These are phyloP conservation scores for Lycium barbarum DNA, from an alignment of 257 asterid species.

Conservation along the genomic window DNA sequence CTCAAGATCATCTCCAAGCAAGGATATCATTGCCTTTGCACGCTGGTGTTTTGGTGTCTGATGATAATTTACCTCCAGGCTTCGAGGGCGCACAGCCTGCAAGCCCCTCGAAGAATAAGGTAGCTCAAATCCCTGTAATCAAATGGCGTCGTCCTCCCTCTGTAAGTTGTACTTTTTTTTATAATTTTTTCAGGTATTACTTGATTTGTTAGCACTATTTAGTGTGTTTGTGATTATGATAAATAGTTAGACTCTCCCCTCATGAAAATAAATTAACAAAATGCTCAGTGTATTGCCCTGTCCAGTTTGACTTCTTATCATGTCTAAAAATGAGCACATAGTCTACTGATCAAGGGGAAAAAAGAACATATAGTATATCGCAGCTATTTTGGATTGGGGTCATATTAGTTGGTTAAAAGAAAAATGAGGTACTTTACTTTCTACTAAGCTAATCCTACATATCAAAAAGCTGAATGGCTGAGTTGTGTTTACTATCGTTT, in stretches of 20 bases:
- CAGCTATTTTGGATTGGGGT: not conserved
- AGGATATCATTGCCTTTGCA: slow-evolving; percentile 60
- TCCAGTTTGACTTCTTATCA: not conserved
- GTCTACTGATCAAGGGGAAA: slow-evolving; percentile 3
- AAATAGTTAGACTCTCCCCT: not conserved
- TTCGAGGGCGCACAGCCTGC: slow-evolving; percentile 73
- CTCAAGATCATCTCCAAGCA: slow-evolving; percentile 89
- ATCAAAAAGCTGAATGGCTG: not conserved
- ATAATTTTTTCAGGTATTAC: not conserved
- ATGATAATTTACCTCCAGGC: slow-evolving; percentile 91
- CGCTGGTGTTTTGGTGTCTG: slow-evolving; percentile 52
- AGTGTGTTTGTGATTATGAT: not conserved
- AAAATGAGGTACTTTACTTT: not conserved
- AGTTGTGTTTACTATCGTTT: not conserved
- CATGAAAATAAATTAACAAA: slow-evolving; percentile 7
- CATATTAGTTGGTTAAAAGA: not conserved
- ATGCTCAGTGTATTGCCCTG: not conserved
- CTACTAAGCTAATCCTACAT: not conserved
- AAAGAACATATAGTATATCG: not conserved
- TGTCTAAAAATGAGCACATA: slow-evolving; percentile 2
- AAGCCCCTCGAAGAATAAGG: slow-evolving; percentile 52
- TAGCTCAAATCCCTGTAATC: slow-evolving; percentile 69
- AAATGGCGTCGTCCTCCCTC: slow-evolving; percentile 81
- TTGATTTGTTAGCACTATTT: slow-evolving; percentile 24
- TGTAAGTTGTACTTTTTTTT: slow-evolving; percentile 50